phyloP scores from a whole-genome alignment of 2,329 filamentous ascomycete genomes.

The Tricladium varicosporioides region DNA sequence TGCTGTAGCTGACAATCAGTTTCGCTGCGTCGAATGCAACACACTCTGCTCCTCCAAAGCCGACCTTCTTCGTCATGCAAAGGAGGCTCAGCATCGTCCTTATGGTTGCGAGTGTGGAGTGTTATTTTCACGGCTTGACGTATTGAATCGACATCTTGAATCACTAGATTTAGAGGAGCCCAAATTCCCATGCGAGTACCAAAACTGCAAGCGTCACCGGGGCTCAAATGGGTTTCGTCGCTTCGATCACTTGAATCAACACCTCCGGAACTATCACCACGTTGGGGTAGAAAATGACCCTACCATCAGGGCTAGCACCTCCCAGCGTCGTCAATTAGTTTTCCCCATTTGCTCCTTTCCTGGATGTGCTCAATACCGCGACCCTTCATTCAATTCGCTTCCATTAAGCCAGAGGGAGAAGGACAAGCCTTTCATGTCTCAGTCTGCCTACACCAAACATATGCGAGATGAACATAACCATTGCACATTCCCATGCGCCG shows the following conservation, averaged over 20 bases:
- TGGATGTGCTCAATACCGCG: constrained; percentile 12
- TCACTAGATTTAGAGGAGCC: constrained; percentile 17
- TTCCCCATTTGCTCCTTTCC: constrained; percentile 17
- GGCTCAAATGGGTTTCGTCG: constrained; percentile 36
- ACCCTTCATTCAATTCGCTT: constrained; percentile 11
- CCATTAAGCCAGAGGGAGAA: neutral
- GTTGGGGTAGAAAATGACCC: constrained; percentile 20
- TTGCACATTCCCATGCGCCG: constrained; percentile 34
- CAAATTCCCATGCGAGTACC: constrained; percentile 31
- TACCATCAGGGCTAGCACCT: neutral
- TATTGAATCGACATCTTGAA: constrained; percentile 29
- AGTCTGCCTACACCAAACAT: constrained; percentile 36
- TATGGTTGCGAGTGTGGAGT: constrained; percentile 26
- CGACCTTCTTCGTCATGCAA: constrained; percentile 15
- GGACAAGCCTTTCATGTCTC: constrained; percentile 14
- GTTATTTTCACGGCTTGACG: constrained; percentile 30
- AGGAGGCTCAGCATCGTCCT: constrained; percentile 15
- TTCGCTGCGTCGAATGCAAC: constrained; percentile 17
- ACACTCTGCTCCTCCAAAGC: constrained; percentile 5
- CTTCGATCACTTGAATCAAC: constrained; percentile 39
- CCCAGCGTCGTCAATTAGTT: too few relatives aligned
- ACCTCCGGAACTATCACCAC: constrained; percentile 38
- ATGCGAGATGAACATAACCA: constrained; percentile 38
- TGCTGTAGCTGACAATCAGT: neutral
- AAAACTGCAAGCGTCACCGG: constrained; percentile 33